Base-by-base conservation (phyloP, 441 rosid species). In the Croton setiger region DNA sequence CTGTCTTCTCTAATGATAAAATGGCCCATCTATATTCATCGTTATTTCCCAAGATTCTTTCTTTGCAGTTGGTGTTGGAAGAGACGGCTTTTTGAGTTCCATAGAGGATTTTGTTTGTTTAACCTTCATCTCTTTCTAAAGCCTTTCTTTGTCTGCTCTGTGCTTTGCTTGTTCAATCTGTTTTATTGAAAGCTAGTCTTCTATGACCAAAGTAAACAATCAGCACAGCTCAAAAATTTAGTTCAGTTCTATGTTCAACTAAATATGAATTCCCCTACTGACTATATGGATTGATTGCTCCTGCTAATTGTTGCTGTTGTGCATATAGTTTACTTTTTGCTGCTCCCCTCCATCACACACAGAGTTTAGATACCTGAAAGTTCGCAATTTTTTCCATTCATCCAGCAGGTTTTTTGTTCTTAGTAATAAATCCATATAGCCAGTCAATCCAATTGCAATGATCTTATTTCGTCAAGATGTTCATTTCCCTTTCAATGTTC, bases 401-500 rank as follows among this genome's bases (percentile, higher is more conserved):
- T 35, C 45, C n/a, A 33, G 67, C 68, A 64, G 56, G 67, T 49
- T 23, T 9, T 51, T 64, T 51, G 47, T 64, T 35, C 45, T 49
- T 49, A 10, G 7, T 37, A 64, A 17, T 35, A 64, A 33, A 11
- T 37, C 33, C 6, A 64, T 51, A 47, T 51, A 47, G 35, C 57
- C 18, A 45, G 15, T 31, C 27, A 33, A 47, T 45, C 33, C 48
- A 18, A 49, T 21, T 20, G 61, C 52, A 27, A 54, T 54, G 52
- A 23, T 55, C 39, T 41, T 55, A 43, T 39, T 53, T 10, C 61
- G 15, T 55, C 41, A 10, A 55, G 62, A 54, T 67, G 53, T 9
- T 39, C 53, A 41, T 39, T 67, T 39, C 70, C 52, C 41, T 54
- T 54, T 67, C 62, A 39, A 15, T 54, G 70, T 56, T 23, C 52